These are phyloP conservation scores for Epichloe elymi DNA, from an alignment of 2,329 filamentous ascomycete genomes.

Conservation along the genomic window DNA sequence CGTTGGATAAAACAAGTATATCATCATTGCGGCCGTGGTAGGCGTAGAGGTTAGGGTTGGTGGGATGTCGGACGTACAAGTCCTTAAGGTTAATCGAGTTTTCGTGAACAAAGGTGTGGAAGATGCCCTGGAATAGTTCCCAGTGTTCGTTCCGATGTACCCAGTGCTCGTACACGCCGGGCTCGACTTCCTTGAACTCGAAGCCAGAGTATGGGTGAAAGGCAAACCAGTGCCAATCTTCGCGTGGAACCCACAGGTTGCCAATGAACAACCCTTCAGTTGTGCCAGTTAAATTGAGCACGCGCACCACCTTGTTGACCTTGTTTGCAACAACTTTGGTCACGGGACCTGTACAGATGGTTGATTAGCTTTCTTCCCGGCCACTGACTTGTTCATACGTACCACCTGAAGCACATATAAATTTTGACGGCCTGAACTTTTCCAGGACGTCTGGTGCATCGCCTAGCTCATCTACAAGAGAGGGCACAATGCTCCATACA, in stretches of 20 bases:
- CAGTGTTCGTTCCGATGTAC: conserved; percentile 17
- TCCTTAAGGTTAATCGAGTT: conserved; percentile 18
- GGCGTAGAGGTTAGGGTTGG: conserved; percentile 16
- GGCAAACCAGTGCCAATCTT: conserved; percentile 20
- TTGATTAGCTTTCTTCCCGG: not conserved
- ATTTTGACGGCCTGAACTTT: conserved; percentile 20
- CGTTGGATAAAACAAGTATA: conserved; percentile 18
- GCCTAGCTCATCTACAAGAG: conserved; percentile 21
- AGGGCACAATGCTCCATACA: conserved; percentile 26
- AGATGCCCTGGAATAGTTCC: conserved; percentile 19
- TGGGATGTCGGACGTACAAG: conserved; percentile 15
- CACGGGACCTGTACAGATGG: conserved; percentile 12
- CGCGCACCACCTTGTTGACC: conserved; percentile 18
- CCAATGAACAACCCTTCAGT: conserved; percentile 23
- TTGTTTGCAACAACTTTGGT: conserved; percentile 15
- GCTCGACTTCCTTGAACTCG: conserved; percentile 19
- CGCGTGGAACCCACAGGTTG: conserved; percentile 13
- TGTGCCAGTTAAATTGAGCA: conserved; percentile 22
- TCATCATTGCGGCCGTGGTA: conserved; percentile 19
- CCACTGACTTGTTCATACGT: not conserved
- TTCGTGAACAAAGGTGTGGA: conserved; percentile 18
- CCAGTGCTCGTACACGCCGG: conserved; percentile 20
- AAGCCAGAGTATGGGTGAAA: conserved; percentile 23
- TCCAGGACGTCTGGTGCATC: conserved; percentile 17
- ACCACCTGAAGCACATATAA: conserved; percentile 22